Conservation (phyloP, 2,329 filamentous ascomycete species). For the Endoconidiophora polonica region DNA sequence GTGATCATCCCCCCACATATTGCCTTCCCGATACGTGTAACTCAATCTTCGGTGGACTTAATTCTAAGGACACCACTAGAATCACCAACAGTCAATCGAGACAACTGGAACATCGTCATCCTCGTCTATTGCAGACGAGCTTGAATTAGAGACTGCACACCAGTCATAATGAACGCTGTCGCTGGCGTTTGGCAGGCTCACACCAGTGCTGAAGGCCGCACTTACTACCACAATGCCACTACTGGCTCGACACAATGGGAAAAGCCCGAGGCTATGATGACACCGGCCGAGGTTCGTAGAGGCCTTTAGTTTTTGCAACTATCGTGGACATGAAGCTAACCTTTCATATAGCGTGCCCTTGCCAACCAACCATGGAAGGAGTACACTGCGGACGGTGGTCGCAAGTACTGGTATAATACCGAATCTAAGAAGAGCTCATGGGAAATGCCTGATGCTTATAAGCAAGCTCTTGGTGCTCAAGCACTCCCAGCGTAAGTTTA, state of each 20-base stretch:
- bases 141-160: neutral
- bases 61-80: neutral
- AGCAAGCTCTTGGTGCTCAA: constrained; percentile 49
- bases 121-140: neutral
- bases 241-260: constrained; percentile 89
- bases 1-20: no score
- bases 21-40: neutral
- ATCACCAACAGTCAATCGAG: neutral
- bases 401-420: constrained; percentile 90
- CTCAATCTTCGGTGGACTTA: neutral
- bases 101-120: neutral
- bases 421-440: constrained; percentile 86
- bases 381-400: constrained; percentile 70
- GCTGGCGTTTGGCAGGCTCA: constrained; percentile 56
- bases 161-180: constrained; percentile 6
- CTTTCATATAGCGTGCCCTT: constrained; percentile 47
- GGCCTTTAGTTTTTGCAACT: neutral
- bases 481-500: constrained; percentile 4
- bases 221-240: constrained; percentile 78
- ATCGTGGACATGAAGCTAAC: neutral
- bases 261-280: constrained; percentile 83
- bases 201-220: constrained; percentile 61
- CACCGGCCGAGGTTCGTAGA: constrained; percentile 51
- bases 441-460: constrained; percentile 80
- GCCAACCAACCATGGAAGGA: constrained; percentile 83